These are phyloP conservation scores for Gossypium herbaceum DNA, from an alignment of 345 rosid genomes.

Conservation along the genomic window DNA sequence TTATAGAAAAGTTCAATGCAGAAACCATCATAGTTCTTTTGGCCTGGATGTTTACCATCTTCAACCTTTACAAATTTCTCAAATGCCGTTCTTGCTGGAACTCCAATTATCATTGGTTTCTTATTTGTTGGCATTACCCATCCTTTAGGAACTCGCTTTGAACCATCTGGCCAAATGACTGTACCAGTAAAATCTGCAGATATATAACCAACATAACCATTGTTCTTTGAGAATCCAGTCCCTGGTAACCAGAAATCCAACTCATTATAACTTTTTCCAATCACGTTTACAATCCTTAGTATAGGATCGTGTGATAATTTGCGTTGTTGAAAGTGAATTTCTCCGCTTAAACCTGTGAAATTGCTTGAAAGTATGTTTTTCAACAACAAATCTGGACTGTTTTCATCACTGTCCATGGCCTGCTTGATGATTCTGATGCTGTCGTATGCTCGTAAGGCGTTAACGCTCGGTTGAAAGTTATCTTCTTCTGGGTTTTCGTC, in stretches of 20 bases:
- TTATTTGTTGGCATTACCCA: conserved; percentile 31
- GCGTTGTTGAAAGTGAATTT: conserved; percentile 28
- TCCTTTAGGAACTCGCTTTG: conserved; percentile 29
- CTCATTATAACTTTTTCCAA: conserved; percentile 38
- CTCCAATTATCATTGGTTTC: conserved; percentile 38
- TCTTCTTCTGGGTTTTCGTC: conserved; percentile 25
- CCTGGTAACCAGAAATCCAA: conserved; percentile 38
- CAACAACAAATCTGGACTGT: conserved; percentile 7
- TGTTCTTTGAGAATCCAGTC: conserved; percentile 27
- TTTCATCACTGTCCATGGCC: conserved; percentile 10
- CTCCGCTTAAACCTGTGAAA: conserved; percentile 43
- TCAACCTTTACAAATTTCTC: conserved; percentile 40
- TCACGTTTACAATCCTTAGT: conserved; percentile 33
- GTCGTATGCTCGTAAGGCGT: conserved; percentile 41
- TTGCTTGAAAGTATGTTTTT: conserved; percentile 15
- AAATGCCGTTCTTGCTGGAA: conserved; percentile 38
- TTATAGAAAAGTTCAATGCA: conserved; percentile 44
- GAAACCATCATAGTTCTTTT: conserved; percentile 33
- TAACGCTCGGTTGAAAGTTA: conserved; percentile 29
- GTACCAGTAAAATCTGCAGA: not conserved
- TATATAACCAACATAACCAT: not conserved
- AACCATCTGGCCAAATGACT: conserved; percentile 41
- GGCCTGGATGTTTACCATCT: not conserved
- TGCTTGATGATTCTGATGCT: conserved; percentile 23
- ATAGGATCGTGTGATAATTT: conserved; percentile 5